Base-by-base conservation (phyloP, 2,329 filamentous ascomycete species). In the Trichoderma asperellum region DNA sequence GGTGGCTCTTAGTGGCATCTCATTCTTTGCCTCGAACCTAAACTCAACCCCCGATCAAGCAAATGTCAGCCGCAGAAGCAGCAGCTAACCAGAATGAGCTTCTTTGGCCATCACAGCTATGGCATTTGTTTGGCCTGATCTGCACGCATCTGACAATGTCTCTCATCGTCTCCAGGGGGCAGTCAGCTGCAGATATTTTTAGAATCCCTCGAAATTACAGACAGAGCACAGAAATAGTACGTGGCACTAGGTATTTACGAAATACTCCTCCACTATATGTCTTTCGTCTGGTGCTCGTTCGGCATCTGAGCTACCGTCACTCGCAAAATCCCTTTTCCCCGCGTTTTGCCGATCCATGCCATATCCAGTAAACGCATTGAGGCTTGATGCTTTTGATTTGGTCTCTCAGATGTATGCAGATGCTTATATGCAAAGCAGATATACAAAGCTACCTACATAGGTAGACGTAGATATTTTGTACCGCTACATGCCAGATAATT, bases 71-170 rank as follows among this genome's bases (percentile, higher is more conserved):
- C n/a, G n/a, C 12, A 21, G 11, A 49, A 49, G 47, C 47, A 12
- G 21, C n/a, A 69, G 49, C 68, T 69, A 68, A 37, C 57, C 67
- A 53, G 58, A 64, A 58, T 37, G 14, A 37, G 37, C 21, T 34
- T 16, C 16, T n/a, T 35, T 47, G 6, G 12, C 21, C 24, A 27
- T 27, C 21, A 60, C 12, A 27, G 37, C 35, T 53, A 35, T 57
- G 35, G 60, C 43, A 63, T 53, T 58, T 8, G 8, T 29, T 34
- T 18, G 7, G 16, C 29, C 14, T 14, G 4, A 49, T 34, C 40
- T 34, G 16, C 29, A 56, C 27, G 16, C 27, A 58, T 21, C 14
- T 8, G 6, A 6, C 8, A n/a, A n/a, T 43, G 32, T 24, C 11
- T 24, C 29, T 32, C 53, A 10, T 34, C 10, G 29, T 32, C 10